phyloP scores from a whole-genome alignment of 2,329 filamentous ascomycete genomes.

The Biscogniauxia mediterranea region DNA sequence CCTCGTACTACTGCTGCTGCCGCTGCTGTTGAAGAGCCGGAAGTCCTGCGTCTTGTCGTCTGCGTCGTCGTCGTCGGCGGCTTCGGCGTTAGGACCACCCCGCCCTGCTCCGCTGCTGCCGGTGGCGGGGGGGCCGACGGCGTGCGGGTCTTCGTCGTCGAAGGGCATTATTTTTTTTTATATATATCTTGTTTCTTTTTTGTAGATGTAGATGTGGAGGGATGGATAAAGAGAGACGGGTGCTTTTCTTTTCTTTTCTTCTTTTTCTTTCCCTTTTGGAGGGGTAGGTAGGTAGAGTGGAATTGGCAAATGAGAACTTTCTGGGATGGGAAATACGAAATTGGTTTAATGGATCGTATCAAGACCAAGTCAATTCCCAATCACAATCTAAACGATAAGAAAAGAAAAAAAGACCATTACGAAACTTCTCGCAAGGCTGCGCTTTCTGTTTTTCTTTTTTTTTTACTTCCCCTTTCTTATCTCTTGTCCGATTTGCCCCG shows the following conservation, averaged over 20 bases:
- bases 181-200: too few species aligned
- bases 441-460: not conserved
- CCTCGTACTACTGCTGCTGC: not conserved
- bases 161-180: slow-evolving; percentile 22
- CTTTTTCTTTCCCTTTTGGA: too few species aligned
- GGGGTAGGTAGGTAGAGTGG: too few species aligned
- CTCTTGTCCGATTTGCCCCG: not conserved
- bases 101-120: slow-evolving; percentile 25
- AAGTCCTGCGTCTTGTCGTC: slow-evolving; percentile 88
- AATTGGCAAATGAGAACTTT: too few species aligned
- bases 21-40: slow-evolving; percentile 56
- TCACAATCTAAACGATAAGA: too few species aligned
- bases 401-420: not conserved
- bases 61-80: slow-evolving; percentile 48
- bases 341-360: too few species aligned
- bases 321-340: too few species aligned
- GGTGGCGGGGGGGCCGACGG: slow-evolving; percentile 11
- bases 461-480: not conserved
- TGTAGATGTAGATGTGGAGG: too few species aligned
- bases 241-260: too few species aligned
- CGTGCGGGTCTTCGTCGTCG: slow-evolving; percentile 24
- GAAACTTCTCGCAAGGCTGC: not conserved
- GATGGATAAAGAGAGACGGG: too few species aligned
- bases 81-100: slow-evolving; percentile 16
- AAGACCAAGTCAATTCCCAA: too few species aligned